Conservation (phyloP, 2,329 filamentous ascomycete genomes). For the Thelonectria rubi region DNA sequence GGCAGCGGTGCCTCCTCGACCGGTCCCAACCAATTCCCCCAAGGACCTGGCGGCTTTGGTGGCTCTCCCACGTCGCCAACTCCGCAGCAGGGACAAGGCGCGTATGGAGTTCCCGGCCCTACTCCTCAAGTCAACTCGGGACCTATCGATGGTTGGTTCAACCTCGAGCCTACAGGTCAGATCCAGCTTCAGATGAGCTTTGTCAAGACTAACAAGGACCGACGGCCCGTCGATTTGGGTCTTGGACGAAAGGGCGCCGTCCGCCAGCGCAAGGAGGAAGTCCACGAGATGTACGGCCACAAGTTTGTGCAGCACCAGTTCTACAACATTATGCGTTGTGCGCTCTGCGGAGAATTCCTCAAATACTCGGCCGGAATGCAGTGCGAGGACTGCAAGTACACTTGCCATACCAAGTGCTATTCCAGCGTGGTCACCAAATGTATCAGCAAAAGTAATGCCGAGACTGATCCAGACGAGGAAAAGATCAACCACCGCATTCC, state of each 20-base stretch:
- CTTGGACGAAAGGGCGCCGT: constrained; percentile 95
- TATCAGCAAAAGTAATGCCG: constrained; percentile 98
- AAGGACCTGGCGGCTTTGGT: constrained; percentile 58
- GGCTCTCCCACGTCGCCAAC: constrained; percentile 55
- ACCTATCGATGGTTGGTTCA: constrained; percentile 94
- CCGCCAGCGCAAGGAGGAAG: constrained; percentile 96
- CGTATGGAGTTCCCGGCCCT: constrained; percentile 48
- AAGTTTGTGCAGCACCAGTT: constrained; percentile 99
- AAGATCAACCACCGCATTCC: constrained; percentile 99
- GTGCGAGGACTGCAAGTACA: constrained; percentile 99
- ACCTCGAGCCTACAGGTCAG: constrained; percentile 90
- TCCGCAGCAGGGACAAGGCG: constrained; percentile 42
- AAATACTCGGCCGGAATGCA: constrained; percentile 99
- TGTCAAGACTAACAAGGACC: constrained; percentile 86
- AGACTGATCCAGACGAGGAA: constrained; percentile 97
- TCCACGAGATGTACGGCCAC: constrained; percentile 98
- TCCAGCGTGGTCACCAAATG: constrained; percentile 97
- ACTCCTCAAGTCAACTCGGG: constrained; percentile 64
- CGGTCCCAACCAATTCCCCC: constrained; percentile 62
- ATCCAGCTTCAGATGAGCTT: constrained; percentile 94
- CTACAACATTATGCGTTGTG: constrained; percentile 99
- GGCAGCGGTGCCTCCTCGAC: constrained; percentile 65
- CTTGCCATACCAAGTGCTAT: constrained; percentile 98
- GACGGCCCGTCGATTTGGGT: constrained; percentile 84
- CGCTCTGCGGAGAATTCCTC: constrained; percentile 95